phyloP scores from a whole-genome alignment of 805 yeast genomes.

The Saturnispora serradocipensis region DNA sequence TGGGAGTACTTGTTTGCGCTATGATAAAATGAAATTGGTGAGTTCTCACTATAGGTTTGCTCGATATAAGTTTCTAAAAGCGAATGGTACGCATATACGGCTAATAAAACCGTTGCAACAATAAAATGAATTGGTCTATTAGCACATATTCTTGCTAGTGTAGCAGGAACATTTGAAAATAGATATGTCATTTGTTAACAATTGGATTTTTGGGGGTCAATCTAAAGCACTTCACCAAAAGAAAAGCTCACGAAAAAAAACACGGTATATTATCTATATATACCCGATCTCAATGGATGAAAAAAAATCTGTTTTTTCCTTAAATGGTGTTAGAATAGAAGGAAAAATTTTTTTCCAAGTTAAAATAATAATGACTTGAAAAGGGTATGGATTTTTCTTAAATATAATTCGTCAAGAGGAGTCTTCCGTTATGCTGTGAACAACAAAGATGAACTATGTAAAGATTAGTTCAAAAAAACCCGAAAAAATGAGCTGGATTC shows the following conservation, averaged over 20 bases:
- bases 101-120: slow-evolving; percentile 58
- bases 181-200: slow-evolving; percentile 8
- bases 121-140: slow-evolving; percentile 82
- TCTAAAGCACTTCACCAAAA: not conserved
- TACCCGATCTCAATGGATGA: not conserved
- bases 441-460: not conserved
- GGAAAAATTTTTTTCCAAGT: not conserved
- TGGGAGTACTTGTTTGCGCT: slow-evolving; percentile 26
- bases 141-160: slow-evolving; percentile 45
- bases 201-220: not conserved
- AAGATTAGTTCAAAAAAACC: not conserved
- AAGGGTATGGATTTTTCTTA: not conserved
- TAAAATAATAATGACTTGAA: not conserved
- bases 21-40: slow-evolving; percentile 29
- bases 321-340: not conserved
- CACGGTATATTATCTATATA: not conserved
- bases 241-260: not conserved
- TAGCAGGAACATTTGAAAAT: slow-evolving; percentile 23
- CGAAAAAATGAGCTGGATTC: not conserved
- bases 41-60: slow-evolving; percentile 8
- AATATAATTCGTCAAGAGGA: not conserved
- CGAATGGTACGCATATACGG: slow-evolving; percentile 73
- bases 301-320: not conserved
- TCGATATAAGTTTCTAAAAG: slow-evolving; percentile 53
- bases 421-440: not conserved